phyloP scores from a whole-genome alignment of 2,329 filamentous ascomycete species.

The Cladosporium sp. region DNA sequence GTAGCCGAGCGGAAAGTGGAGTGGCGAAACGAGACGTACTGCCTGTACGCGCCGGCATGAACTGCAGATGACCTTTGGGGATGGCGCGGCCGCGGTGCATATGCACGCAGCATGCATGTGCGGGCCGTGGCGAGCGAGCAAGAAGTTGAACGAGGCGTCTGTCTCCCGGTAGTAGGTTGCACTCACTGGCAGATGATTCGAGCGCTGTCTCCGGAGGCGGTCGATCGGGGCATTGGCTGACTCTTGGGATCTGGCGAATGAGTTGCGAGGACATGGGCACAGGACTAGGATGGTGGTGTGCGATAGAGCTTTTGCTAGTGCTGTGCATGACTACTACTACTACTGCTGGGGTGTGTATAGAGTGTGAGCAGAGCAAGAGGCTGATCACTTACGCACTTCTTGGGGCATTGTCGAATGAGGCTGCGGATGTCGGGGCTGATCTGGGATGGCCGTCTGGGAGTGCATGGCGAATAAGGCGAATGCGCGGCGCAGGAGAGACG shows the following conservation, averaged over 20 bases:
- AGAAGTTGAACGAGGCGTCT: background rate
- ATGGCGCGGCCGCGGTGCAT: background rate
- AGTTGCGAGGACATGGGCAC: background rate
- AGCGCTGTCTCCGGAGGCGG: background rate
- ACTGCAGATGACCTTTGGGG: conserved; percentile 12
- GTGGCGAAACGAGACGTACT: conserved; percentile 4
- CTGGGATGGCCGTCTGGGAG: background rate
- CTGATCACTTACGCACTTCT: background rate
- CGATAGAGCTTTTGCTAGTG: background rate
- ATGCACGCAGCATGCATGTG: background rate
- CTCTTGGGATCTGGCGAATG: background rate
- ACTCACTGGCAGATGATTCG: background rate
- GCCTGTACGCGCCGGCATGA: conserved; percentile 11
- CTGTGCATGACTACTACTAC: background rate
- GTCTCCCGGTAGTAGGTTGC: background rate
- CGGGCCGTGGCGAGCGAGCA: conserved; percentile 2
- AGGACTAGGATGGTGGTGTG: background rate
- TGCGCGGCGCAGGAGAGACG: background rate
- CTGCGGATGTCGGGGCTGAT: background rate
- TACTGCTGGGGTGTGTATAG: conserved; percentile 1
- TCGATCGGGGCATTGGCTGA: conserved; percentile 9
- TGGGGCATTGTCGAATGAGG: background rate
- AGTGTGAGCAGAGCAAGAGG: background rate
- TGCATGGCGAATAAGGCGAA: background rate
- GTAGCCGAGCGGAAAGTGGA: conserved; percentile 1